Evolutionary conservation across 73 alveolate genomes (phyloP).

Genomic region (Paramecium tetraurelia): DNA sequence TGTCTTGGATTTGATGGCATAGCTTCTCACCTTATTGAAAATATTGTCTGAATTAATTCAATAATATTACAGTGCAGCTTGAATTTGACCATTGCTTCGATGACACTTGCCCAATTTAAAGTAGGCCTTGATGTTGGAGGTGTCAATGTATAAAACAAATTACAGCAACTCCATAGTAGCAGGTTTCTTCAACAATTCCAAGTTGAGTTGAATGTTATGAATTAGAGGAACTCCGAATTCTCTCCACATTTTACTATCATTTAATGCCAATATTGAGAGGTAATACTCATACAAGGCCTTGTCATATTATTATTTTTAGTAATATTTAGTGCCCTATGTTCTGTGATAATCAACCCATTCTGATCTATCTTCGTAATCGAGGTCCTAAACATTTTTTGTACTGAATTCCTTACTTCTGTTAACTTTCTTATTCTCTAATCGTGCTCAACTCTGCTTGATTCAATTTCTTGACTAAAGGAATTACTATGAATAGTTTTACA

Average conservation of each 20-base stretch:
- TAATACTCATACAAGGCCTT: background rate
- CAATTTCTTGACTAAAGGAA: background rate
- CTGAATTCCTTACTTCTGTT: background rate
- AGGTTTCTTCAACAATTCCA: background rate
- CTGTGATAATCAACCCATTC: background rate
- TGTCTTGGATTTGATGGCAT: background rate
- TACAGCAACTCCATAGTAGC: background rate
- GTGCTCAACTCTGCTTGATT: background rate
- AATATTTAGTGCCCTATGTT: background rate
- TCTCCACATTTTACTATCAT: background rate
- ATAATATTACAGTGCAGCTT: background rate
- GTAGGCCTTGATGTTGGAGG: background rate
- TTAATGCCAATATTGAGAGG: background rate
- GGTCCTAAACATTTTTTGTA: background rate
- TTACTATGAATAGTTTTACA: background rate
- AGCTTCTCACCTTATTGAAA: background rate
- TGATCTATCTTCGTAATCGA: background rate
- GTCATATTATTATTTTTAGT: background rate
- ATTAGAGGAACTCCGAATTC: background rate
- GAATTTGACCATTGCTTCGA: background rate
- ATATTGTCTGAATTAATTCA: background rate
- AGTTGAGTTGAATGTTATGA: background rate
- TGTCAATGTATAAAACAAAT: background rate
- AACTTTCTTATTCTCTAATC: background rate
- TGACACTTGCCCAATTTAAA: background rate